Percentiles rank a stretch among this genome's conserved stretches.
Conservation (phyloP, 176 grass and related monocot species). For the Oryza punctata region DNA sequence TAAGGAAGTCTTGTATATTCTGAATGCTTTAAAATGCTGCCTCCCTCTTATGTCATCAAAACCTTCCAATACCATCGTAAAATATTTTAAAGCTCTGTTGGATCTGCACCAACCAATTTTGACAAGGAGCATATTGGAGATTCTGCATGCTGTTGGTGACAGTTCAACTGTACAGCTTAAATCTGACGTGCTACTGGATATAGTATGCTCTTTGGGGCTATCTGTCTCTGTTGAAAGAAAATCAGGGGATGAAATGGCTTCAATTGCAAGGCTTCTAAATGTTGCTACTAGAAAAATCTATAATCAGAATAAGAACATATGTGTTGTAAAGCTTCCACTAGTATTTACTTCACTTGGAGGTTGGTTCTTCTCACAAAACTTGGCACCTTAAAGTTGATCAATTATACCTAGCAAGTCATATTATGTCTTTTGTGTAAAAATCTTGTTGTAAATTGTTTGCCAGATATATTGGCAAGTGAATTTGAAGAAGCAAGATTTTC, state of each 20-base stretch:
- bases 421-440: neutral
- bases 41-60: slow-evolving; percentile 81
- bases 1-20: slow-evolving; percentile 68
- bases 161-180: slow-evolving; percentile 61
- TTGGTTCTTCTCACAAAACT: slow-evolving; percentile 43
- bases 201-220: slow-evolving; percentile 68
- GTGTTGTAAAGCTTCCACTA: slow-evolving; percentile 71
- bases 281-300: slow-evolving; percentile 68
- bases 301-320: slow-evolving; percentile 64
- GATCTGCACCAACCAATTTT: slow-evolving; percentile 65
- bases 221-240: slow-evolving; percentile 69
- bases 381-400: slow-evolving; percentile 9
- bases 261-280: slow-evolving; percentile 72
- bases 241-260: slow-evolving; percentile 78
- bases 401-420: neutral
- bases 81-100: slow-evolving; percentile 71
- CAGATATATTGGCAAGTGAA: slow-evolving; percentile 86
- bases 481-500: slow-evolving; percentile 91
- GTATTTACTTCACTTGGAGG: slow-evolving; percentile 85
- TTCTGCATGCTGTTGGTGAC: slow-evolving; percentile 67
- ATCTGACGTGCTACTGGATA: slow-evolving; percentile 64
- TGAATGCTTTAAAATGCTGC: slow-evolving; percentile 75
- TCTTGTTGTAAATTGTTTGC: slow-evolving; percentile 29
- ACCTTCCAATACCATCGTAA: slow-evolving; percentile 69
- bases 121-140: slow-evolving; percentile 73